phyloP scores from a whole-genome alignment of 305 asterid genomes.

The Fraxinus albicans region DNA sequence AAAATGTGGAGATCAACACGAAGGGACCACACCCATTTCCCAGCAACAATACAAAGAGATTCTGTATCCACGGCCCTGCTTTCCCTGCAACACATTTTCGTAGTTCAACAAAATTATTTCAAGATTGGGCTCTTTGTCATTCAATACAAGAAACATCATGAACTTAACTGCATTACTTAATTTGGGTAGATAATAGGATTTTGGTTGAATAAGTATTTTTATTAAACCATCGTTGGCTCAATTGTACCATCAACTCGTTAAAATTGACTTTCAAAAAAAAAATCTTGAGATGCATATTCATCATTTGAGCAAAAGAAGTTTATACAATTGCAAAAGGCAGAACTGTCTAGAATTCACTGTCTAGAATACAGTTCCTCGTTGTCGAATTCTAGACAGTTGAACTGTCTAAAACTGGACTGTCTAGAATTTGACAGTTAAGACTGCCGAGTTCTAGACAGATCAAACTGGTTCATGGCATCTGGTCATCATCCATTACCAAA shows the following conservation, averaged over 20 bases:
- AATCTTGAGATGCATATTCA: not conserved
- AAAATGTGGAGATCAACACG: conserved; percentile 86
- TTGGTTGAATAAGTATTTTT: not conserved
- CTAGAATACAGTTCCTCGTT: not conserved
- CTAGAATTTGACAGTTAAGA: not conserved
- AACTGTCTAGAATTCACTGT: not conserved
- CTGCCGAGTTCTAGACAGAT: not conserved
- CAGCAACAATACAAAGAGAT: conserved; percentile 88
- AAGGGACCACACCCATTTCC: conserved; percentile 92
- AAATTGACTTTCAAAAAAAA: not conserved
- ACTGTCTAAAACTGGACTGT: not conserved
- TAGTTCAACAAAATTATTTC: conserved; percentile 20
- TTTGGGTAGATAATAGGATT: not conserved
- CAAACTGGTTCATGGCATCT: not conserved
- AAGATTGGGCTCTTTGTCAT: conserved; percentile 9
- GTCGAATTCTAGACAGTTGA: not conserved
- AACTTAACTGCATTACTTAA: not conserved
- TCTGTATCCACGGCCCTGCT: conserved; percentile 96
- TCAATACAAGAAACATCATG: not conserved
- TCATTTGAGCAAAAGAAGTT: not conserved
- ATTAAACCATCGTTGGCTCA: not conserved
- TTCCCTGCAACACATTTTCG: conserved; percentile 57
- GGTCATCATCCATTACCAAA: not conserved
- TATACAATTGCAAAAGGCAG: not conserved
- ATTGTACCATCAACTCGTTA: not conserved